Evolutionary conservation across 2,329 filamentous ascomycete species (phyloP).

Genomic region (Apiospora kogelbergensis): DNA sequence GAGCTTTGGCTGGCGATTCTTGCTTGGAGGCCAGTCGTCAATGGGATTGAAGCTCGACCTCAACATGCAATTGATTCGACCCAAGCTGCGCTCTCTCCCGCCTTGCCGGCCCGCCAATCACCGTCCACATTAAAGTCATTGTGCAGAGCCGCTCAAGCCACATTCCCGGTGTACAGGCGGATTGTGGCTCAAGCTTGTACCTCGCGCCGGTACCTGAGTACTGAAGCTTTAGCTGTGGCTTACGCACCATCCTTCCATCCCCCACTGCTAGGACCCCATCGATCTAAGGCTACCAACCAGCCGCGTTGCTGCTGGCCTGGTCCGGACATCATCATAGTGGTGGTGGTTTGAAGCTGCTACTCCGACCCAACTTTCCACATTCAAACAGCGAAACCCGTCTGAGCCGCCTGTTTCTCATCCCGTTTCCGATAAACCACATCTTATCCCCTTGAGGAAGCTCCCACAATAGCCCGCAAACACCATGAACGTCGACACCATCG

Average conservation of each 20-base stretch:
- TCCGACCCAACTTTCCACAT: background rate
- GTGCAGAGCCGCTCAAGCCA: background rate
- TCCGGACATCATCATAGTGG: slow-evolving; percentile 5
- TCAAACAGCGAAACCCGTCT: slow-evolving; percentile 8
- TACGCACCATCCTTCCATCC: background rate
- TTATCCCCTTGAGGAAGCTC: background rate
- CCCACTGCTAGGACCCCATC: slow-evolving; percentile 6
- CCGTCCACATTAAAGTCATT: slow-evolving; percentile 10
- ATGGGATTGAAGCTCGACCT: slow-evolving; percentile 12
- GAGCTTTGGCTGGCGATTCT: slow-evolving; percentile 12
- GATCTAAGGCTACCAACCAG: slow-evolving; percentile 37
- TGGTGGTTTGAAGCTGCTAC: background rate
- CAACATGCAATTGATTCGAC: slow-evolving; percentile 12
- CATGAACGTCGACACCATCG: slow-evolving; percentile 86
- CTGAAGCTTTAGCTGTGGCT: slow-evolving; percentile 5
- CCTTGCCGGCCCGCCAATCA: slow-evolving; percentile 15
- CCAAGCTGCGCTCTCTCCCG: background rate
- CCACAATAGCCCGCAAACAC: slow-evolving; percentile 1
- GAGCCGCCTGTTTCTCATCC: slow-evolving; percentile 11
- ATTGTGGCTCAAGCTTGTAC: background rate
- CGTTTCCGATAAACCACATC: background rate
- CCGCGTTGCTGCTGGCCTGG: slow-evolving; percentile 30
- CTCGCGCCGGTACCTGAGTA: background rate
- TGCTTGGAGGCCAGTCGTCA: background rate
- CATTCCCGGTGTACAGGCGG: background rate